phyloP scores from a whole-genome alignment of 2,329 filamentous ascomycete species.

The Fusarium incarnatum region DNA sequence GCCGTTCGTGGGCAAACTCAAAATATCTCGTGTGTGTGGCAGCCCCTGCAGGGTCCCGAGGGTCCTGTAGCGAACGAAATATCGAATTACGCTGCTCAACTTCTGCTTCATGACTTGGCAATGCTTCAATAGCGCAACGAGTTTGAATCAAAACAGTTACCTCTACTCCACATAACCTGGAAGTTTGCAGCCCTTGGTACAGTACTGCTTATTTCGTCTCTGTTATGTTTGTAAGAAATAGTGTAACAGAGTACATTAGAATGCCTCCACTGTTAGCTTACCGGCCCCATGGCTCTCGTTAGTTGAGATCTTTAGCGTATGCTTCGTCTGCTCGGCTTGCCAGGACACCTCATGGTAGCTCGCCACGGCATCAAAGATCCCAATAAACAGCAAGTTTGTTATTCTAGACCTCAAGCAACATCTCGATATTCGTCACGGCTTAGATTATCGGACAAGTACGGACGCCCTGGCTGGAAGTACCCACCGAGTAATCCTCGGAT shows the following conservation, averaged over 20 bases:
- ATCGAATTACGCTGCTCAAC: slow-evolving; percentile 28
- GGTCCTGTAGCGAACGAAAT: slow-evolving; percentile 4
- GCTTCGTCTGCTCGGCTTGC: not conserved
- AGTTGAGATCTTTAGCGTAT: slow-evolving; percentile 6
- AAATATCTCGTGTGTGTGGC: slow-evolving; percentile 30
- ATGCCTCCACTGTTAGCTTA: slow-evolving; percentile 20
- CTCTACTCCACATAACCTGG: slow-evolving; percentile 16
- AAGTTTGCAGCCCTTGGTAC: not conserved
- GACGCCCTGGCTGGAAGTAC: not conserved
- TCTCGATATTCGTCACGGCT: not conserved
- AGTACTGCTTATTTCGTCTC: slow-evolving; percentile 2
- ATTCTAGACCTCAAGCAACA: not conserved
- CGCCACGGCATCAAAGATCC: slow-evolving; percentile 7
- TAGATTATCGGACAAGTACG: slow-evolving; percentile 1
- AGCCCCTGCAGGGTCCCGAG: slow-evolving; percentile 42
- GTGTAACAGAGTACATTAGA: not conserved
- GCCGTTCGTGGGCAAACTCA: slow-evolving; percentile 40
- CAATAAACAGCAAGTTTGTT: not conserved
- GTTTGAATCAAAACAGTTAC: slow-evolving; percentile 32
- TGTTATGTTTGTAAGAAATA: not conserved
- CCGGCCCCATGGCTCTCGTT: slow-evolving; percentile 20
- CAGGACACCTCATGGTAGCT: slow-evolving; percentile 5
- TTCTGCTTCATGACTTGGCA: slow-evolving; percentile 33
- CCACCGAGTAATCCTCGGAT: slow-evolving; percentile 13
- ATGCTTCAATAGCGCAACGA: slow-evolving; percentile 17